Evolutionary conservation across 2,329 filamentous ascomycete species (phyloP).

Genomic region (Dendrostoma leiphaemia): DNA sequence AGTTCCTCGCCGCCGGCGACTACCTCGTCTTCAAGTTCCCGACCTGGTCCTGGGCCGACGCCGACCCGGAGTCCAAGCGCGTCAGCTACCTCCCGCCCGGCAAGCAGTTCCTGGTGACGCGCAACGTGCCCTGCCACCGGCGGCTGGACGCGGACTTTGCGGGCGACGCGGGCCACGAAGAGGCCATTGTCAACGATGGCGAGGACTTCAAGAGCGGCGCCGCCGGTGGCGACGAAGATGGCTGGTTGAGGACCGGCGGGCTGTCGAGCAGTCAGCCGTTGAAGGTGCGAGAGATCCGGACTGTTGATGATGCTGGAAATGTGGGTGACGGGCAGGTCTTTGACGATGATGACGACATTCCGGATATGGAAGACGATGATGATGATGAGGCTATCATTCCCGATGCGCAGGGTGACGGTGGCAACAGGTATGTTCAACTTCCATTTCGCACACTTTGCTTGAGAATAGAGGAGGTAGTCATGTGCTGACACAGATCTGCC

Average conservation of each 20-base stretch:
- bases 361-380: conserved; percentile 98
- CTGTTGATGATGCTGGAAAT: conserved; percentile 86
- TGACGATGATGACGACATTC: conserved; percentile 77
- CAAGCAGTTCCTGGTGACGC: conserved; percentile 94
- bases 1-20: conserved; percentile 93
- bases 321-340: conserved; percentile 71
- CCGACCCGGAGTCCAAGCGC: conserved; percentile 75
- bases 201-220: conserved; percentile 55
- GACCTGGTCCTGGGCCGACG: conserved; percentile 94
- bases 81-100: conserved; percentile 78
- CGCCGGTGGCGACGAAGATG: conserved; percentile 68
- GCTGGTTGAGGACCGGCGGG: conserved; percentile 88
- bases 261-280: conserved; percentile 72
- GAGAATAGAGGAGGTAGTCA: conserved; percentile 6
- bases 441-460: neutral
- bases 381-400: conserved; percentile 96
- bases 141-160: conserved; percentile 92
- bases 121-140: conserved; percentile 89
- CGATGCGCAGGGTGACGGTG: conserved; percentile 55
- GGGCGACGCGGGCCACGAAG: conserved; percentile 80
- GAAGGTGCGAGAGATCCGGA: conserved; percentile 77
- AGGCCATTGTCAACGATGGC: conserved; percentile 80
- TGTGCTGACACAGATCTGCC: conserved; percentile 16
- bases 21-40: conserved; percentile 99
- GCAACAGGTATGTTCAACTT: conserved; percentile 43